Evolutionary conservation across 2,329 filamentous ascomycete species (phyloP).

Genomic region (Thielaviopsis musarum): DNA sequence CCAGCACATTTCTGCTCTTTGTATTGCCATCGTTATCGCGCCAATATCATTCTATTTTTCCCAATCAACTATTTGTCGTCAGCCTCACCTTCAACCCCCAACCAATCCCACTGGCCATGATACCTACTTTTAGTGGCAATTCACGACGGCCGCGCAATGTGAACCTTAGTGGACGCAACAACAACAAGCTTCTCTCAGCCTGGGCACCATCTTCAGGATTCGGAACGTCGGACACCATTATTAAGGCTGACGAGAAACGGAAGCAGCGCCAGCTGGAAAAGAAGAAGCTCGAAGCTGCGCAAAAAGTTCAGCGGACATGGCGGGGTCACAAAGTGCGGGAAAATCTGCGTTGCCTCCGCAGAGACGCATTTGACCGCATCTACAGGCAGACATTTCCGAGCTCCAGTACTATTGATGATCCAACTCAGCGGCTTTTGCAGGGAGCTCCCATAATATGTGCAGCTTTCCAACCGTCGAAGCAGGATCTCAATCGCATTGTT

Average conservation of each 20-base stretch:
- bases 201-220: conserved; percentile 12
- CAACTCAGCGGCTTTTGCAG: conserved; percentile 21
- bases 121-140: conserved; percentile 78
- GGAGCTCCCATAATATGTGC: conserved; percentile 32
- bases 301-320: conserved; percentile 65
- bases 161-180: conserved; percentile 73
- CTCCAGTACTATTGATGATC: conserved; percentile 15
- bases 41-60: not conserved
- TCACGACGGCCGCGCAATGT: conserved; percentile 78
- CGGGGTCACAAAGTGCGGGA: conserved; percentile 54
- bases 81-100: not conserved
- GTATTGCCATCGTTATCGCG: not conserved
- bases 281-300: conserved; percentile 56
- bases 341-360: conserved; percentile 37
- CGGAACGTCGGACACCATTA: conserved; percentile 60
- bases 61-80: not conserved
- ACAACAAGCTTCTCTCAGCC: conserved; percentile 42
- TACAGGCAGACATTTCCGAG: conserved; percentile 25
- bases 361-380: conserved; percentile 44
- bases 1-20: not conserved
- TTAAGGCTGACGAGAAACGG: conserved; percentile 75
- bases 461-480: conserved; percentile 28
- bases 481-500: conserved; percentile 16
- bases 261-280: conserved; percentile 65
- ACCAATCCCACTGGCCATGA: conserved; percentile 40